These are phyloP conservation scores for Atkinsonella hypoxylon DNA, from an alignment of 2,329 filamentous ascomycete genomes.

Conservation along the genomic window DNA sequence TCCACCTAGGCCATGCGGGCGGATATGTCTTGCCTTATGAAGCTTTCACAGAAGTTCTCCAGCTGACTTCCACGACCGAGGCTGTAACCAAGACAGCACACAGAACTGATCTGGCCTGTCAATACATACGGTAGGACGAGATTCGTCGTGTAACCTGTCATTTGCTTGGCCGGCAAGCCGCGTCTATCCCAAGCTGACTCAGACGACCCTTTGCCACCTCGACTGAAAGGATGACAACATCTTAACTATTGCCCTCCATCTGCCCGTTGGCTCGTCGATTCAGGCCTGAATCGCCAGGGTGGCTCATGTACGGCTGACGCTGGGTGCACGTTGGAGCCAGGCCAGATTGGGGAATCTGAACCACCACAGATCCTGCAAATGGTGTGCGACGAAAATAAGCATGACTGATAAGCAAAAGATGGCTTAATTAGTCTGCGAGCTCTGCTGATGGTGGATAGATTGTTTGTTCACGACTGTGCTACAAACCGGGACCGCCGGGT, in stretches of 20 bases:
- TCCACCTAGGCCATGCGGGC: too few species aligned
- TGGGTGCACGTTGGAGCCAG: not conserved
- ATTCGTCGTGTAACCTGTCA: too few species aligned
- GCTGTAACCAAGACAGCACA: too few species aligned
- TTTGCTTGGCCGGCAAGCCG: too few species aligned
- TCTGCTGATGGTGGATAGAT: not conserved
- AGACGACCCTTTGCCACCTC: not conserved
- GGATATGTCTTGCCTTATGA: too few species aligned
- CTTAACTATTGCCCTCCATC: too few species aligned
- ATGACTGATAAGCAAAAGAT: not conserved
- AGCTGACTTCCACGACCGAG: too few species aligned
- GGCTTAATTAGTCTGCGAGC: too few species aligned
- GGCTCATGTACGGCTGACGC: not conserved
- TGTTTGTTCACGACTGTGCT: not conserved
- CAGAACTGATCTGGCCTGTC: too few species aligned
- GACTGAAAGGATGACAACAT: not conserved
- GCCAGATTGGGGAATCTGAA: not conserved
- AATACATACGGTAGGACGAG: too few species aligned
- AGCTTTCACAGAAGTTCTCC: too few species aligned
- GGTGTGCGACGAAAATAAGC: not conserved
- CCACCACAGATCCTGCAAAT: slow-evolving; percentile 1
- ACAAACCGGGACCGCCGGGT: not conserved
- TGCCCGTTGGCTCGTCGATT: not conserved
- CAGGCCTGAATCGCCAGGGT: not conserved
- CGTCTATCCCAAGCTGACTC: too few species aligned